Conservation (phyloP, 768 basidiomycete genomes). For the Mycena venus region DNA sequence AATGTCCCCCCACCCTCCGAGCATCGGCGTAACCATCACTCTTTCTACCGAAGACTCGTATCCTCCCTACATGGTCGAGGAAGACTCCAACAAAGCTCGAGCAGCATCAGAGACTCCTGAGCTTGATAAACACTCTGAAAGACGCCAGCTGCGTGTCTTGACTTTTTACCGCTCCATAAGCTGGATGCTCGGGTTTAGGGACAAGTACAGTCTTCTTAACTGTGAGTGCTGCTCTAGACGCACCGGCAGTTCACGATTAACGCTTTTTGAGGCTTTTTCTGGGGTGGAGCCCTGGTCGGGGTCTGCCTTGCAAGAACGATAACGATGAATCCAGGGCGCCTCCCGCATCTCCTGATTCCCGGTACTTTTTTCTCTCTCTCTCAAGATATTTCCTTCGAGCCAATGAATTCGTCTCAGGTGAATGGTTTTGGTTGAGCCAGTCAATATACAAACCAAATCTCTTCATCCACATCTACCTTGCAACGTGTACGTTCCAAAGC, state of each 20-base stretch:
- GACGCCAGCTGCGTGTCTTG: not conserved
- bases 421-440: conserved; percentile 40
- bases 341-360: not conserved
- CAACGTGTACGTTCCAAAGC: conserved; percentile 32
- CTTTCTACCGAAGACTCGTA: too few relatives aligned
- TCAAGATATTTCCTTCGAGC: not conserved
- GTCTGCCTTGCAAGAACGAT: conserved; percentile 37
- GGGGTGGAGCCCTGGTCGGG: conserved; percentile 41
- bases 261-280: conserved; percentile 33
- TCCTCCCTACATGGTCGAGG: not conserved
- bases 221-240: conserved; percentile 22
- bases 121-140: not conserved
- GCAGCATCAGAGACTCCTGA: not conserved
- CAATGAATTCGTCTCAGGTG: conserved; percentile 28
- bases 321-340: conserved; percentile 28
- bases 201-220: conserved; percentile 36
- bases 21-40: too few relatives aligned
- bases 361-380: not conserved
- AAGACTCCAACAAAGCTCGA: not conserved
- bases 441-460: conserved; percentile 36
- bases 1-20: too few relatives aligned
- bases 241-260: not conserved
- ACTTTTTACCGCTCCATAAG: conserved; percentile 36
- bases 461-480: conserved; percentile 41
- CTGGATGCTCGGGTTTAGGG: conserved; percentile 41